These are phyloP conservation scores for Colletotrichum melonis DNA, from an alignment of 2,329 filamentous ascomycete species.

Conservation along the genomic window DNA sequence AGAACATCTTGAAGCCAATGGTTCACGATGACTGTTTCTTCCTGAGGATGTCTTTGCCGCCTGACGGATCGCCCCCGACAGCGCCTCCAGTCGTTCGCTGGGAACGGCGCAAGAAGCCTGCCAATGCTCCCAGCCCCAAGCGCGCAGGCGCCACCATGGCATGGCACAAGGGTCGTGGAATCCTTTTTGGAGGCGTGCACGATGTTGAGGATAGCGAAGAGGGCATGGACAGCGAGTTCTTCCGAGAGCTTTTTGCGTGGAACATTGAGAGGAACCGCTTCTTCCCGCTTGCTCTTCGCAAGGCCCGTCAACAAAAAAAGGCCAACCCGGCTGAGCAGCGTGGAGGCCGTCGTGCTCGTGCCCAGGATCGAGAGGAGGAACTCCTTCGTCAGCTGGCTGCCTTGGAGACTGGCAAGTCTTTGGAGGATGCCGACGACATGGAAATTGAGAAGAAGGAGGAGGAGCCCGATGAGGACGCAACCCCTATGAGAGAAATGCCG, in stretches of 20 bases:
- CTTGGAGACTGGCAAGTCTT: slow-evolving; percentile 78
- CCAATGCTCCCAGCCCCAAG: slow-evolving; percentile 85
- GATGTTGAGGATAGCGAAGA: slow-evolving; percentile 93
- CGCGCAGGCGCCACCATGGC: slow-evolving; percentile 94
- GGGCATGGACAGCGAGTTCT: slow-evolving; percentile 97
- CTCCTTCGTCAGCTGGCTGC: slow-evolving; percentile 87
- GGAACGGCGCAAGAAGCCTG: slow-evolving; percentile 93
- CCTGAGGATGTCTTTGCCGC: slow-evolving; percentile 80
- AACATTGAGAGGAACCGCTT: slow-evolving; percentile 96
- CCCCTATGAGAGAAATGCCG: slow-evolving; percentile 70
- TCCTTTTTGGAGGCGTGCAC: slow-evolving; percentile 94
- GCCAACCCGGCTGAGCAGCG: slow-evolving; percentile 68
- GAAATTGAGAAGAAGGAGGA: slow-evolving; percentile 61
- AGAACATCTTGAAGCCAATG: slow-evolving; percentile 84
- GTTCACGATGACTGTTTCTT: slow-evolving; percentile 97
- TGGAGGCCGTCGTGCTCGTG: slow-evolving; percentile 75
- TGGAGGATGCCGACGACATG: slow-evolving; percentile 64
- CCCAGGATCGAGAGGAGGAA: slow-evolving; percentile 92
- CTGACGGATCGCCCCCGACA: slow-evolving; percentile 72
- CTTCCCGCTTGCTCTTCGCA: slow-evolving; percentile 83
- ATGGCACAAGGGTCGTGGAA: slow-evolving; percentile 91
- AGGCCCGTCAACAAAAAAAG: slow-evolving; percentile 75
- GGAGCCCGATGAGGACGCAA: slow-evolving; percentile 65
- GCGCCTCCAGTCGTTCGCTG: slow-evolving; percentile 82
- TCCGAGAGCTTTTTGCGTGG: slow-evolving; percentile 91